Evolutionary conservation across 352 stramenopile species (phyloP).

Genomic region (Phytophthora constricta): DNA sequence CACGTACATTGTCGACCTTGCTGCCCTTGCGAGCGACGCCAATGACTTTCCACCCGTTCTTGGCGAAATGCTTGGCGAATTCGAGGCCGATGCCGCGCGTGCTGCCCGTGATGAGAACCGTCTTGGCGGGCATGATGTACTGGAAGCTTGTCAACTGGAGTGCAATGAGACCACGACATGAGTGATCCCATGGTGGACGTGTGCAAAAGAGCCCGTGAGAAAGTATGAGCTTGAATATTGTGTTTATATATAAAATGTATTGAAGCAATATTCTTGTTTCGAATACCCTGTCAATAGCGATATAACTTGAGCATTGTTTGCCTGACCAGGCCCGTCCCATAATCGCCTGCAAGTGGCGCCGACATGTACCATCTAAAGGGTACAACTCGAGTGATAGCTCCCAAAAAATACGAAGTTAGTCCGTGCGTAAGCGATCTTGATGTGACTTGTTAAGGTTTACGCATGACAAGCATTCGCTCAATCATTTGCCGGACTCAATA

Average conservation of each 20-base stretch:
- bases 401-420: no score
- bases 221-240: no score
- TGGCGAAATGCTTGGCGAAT: conserved; percentile 47
- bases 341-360: no score
- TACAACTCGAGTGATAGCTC: no score
- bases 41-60: conserved; percentile 53
- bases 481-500: conserved; percentile 21
- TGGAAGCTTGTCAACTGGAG: neutral
- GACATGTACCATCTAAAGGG: no score
- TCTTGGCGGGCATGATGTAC: conserved; percentile 27
- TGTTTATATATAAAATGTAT: no score
- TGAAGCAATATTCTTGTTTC: no score
- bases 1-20: conserved; percentile 32
- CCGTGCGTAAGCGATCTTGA: neutral
- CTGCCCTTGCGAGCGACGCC: conserved; percentile 33
- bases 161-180: neutral
- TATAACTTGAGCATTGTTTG: no score
- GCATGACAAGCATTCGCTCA: neutral
- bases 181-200: neutral
- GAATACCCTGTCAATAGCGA: no score
- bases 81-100: conserved; percentile 51
- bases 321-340: no score
- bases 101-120: conserved; percentile 48
- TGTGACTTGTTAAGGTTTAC: neutral
- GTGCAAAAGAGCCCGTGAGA: no score